Conservation (phyloP, 2,329 filamentous ascomycete species). For the Samsoniella hepiali region DNA sequence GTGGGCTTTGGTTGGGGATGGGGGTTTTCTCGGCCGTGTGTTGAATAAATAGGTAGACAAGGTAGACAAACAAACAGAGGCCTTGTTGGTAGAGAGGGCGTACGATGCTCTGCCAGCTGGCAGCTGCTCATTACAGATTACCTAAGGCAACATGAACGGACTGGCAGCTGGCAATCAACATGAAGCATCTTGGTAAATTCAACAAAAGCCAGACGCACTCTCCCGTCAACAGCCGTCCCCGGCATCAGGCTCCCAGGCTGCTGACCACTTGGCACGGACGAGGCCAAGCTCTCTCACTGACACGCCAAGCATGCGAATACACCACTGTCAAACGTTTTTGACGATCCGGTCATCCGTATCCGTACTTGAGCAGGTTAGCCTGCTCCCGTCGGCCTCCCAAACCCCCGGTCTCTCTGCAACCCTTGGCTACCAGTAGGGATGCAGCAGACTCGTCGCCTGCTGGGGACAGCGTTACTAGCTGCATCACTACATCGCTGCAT, state of each 20-base stretch:
- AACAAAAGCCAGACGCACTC: neutral
- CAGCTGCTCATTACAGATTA: neutral
- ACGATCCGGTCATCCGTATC: no score
- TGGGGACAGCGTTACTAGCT: neutral
- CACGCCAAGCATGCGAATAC: neutral
- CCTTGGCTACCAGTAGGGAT: neutral
- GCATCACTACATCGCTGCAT: no score
- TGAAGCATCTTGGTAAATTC: neutral
- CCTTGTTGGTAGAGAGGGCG: neutral
- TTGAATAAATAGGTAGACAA: neutral
- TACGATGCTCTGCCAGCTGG: neutral
- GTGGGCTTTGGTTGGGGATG: neutral
- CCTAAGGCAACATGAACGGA: neutral
- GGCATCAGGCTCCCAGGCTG: neutral
- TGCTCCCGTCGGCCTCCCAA: neutral
- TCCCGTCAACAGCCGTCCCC: neutral
- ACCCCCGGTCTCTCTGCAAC: neutral
- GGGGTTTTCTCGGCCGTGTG: neutral
- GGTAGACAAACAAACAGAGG: neutral
- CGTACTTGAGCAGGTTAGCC: no score
- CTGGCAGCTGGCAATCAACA: neutral
- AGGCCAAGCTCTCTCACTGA: neutral
- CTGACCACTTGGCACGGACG: neutral
- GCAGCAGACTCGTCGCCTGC: neutral
- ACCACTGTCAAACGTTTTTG: neutral